Base-by-base conservation (phyloP, 768 basidiomycete species). In the Lentinus tigrinus region DNA sequence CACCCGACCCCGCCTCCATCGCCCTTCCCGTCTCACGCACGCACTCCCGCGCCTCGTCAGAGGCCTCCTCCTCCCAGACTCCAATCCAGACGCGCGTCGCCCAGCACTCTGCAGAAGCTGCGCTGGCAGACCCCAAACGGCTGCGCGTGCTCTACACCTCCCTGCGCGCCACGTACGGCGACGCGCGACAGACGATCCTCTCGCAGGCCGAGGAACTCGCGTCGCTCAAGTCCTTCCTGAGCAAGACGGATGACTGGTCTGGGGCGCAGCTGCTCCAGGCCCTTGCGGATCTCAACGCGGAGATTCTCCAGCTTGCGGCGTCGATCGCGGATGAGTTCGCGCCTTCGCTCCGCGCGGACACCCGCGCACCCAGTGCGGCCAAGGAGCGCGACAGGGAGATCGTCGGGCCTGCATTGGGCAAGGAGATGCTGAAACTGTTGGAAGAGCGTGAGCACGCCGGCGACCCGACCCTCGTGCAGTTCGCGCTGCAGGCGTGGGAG, bases 401-500 rank as follows among this genome's bases (percentile, higher is more conserved):
- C 37, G 55, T 72, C 17, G 61, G 63, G 34, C 63, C 61, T 43
- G 68, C 70, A 26, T 54, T 73, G 1, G 71, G 72, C 11, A 62
- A 63, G 28, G 67, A 63, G 46, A 67, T 71, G 67, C 62, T 66
- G 38, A 60, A 66, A 40, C 61, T 71, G 42, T 63, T 73, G 44
- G 65, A 62, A 46, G 56, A 62, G 43, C 61, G 70, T 34, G 63
- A 69, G 53, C 71, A 73, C 27, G 66, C 65, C 17, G 60, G 49
- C 16, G 73, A 74, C 47, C 71, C 73, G 23, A 74, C 68, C n/a
- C 52, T 74, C 23, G 68, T 74, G 24, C 73, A 73, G 62, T 69
- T 70, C 44, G 73, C 73, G 9, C 50, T 74, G 50, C 73, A 74
- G 59, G 72, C 73, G n/a, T 74, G 72, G 72, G 65, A 72, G 62